phyloP scores from a whole-genome alignment of 78 protist species.

The Pigoraptor vietnamica region DNA sequence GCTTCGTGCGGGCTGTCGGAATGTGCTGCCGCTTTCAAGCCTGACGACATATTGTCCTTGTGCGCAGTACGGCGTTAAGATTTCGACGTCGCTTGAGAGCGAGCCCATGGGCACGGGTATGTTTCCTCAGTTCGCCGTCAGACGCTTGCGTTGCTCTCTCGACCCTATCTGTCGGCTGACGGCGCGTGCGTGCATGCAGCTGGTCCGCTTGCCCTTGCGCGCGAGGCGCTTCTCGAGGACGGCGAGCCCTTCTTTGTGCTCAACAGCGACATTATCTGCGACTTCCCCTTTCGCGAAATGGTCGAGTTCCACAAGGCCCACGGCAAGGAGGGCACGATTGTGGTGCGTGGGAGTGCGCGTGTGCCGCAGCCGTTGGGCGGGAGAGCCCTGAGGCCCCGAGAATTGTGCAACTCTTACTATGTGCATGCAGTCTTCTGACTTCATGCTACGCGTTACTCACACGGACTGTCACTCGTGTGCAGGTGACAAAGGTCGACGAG shows the following conservation, averaged over 20 bases:
- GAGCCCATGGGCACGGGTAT: constrained; percentile 83
- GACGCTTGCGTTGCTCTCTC: not conserved
- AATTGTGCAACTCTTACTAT: not conserved
- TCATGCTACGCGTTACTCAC: too few species aligned
- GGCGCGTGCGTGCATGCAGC: constrained; percentile 33
- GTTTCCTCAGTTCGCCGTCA: not conserved
- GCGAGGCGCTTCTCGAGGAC: constrained; percentile 22
- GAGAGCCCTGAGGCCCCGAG: too few species aligned
- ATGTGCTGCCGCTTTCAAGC: not conserved
- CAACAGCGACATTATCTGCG: constrained; percentile 88
- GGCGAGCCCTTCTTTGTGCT: constrained; percentile 86
- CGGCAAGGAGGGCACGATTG: constrained; percentile 90
- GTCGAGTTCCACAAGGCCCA: constrained; percentile 82
- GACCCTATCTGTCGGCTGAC: too few species aligned
- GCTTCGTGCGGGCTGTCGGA: not conserved
- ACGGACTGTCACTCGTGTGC: too few species aligned
- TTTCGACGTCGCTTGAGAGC: constrained; percentile 68
- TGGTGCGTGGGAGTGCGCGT: not conserved
- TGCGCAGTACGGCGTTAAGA: constrained; percentile 47
- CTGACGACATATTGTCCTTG: not conserved
- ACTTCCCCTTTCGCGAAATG: constrained; percentile 78
- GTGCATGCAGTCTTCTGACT: not conserved
- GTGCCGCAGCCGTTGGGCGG: not conserved
- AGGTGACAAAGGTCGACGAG: constrained; percentile 82
- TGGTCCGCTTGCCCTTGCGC: constrained; percentile 92